These are phyloP conservation scores for Pyrenochaeta sp. DNA, from an alignment of 2,329 filamentous ascomycete genomes.

Conservation along the genomic window DNA sequence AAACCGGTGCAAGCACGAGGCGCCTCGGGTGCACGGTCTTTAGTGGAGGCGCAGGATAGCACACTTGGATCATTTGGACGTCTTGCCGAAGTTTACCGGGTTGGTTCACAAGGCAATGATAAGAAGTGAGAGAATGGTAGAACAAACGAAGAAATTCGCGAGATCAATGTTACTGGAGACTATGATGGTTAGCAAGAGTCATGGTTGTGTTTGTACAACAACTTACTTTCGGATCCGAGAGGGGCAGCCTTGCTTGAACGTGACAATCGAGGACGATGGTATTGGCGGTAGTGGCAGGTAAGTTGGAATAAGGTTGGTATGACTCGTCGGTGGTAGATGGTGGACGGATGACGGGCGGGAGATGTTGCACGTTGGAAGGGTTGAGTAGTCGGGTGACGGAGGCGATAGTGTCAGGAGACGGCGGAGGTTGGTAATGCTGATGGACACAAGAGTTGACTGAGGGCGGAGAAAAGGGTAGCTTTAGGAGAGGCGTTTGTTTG, in stretches of 20 bases:
- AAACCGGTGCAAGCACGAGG: constrained; percentile 33
- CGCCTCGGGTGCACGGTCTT: constrained; percentile 39
- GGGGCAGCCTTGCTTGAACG: constrained; percentile 5
- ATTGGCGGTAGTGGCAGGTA: constrained; percentile 4
- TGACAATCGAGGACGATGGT: constrained; percentile 2
- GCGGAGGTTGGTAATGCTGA: constrained; percentile 10
- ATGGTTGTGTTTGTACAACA: background rate
- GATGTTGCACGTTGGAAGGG: background rate
- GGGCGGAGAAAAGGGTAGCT: constrained; percentile 15
- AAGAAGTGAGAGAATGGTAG: constrained; percentile 10
- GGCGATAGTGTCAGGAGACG: constrained; percentile 13
- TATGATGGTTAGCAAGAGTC: constrained; percentile 6
- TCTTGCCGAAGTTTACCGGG: constrained; percentile 35
- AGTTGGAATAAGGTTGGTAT: constrained; percentile 2
- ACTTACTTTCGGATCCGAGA: constrained; percentile 12
- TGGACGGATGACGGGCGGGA: constrained; percentile 4
- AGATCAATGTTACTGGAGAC: too few relatives aligned
- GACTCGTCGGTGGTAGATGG: constrained; percentile 1
- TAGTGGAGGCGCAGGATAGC: constrained; percentile 37
- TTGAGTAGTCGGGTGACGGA: constrained; percentile 14
- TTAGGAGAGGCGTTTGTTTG: constrained; percentile 20
- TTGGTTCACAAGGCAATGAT: constrained; percentile 8
- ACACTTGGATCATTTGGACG: constrained; percentile 45
- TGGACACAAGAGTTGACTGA: constrained; percentile 14
- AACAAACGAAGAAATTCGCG: constrained; percentile 7